Evolutionary conservation across 2,329 filamentous ascomycete genomes (phyloP).

Genomic region (Ophiognomonia clavigignenti-juglandacearum): DNA sequence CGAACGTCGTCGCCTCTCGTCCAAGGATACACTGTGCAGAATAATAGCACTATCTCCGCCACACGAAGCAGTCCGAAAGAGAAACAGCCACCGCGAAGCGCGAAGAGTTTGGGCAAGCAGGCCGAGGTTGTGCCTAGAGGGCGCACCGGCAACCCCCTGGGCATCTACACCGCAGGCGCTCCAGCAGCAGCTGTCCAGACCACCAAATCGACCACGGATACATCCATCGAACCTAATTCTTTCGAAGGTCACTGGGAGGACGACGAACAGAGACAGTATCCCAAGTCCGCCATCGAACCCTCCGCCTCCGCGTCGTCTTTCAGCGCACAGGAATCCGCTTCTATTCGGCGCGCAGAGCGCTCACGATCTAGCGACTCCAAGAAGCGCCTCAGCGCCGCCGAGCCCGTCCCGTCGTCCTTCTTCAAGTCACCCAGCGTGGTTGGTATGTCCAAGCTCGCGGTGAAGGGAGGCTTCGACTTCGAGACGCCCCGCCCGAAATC

Average conservation of each 20-base stretch:
- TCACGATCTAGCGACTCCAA: slow-evolving; percentile 15
- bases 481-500: slow-evolving; percentile 17
- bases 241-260: too few species aligned
- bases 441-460: slow-evolving; percentile 20
- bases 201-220: background rate
- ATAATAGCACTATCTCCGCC: background rate
- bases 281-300: too few species aligned
- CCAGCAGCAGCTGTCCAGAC: background rate
- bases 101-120: slow-evolving; percentile 4
- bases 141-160: background rate
- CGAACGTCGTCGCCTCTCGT: background rate
- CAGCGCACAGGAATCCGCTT: background rate
- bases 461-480: slow-evolving; percentile 23
- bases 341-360: slow-evolving; percentile 9
- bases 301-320: too few species aligned
- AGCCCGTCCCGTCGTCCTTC: slow-evolving; percentile 13
- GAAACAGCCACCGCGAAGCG: background rate
- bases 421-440: slow-evolving; percentile 18
- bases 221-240: too few species aligned
- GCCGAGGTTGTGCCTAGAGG: background rate
- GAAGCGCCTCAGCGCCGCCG: slow-evolving; percentile 14
- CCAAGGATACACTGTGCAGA: background rate
- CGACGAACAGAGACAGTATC: too few species aligned
- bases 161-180: background rate
- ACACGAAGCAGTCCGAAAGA: background rate